Percentiles rank a stretch among this genome's conserved stretches.
These are phyloP conservation scores for Eleusine coracana DNA, from an alignment of 176 grass and related monocot species.

Conservation along the genomic window DNA sequence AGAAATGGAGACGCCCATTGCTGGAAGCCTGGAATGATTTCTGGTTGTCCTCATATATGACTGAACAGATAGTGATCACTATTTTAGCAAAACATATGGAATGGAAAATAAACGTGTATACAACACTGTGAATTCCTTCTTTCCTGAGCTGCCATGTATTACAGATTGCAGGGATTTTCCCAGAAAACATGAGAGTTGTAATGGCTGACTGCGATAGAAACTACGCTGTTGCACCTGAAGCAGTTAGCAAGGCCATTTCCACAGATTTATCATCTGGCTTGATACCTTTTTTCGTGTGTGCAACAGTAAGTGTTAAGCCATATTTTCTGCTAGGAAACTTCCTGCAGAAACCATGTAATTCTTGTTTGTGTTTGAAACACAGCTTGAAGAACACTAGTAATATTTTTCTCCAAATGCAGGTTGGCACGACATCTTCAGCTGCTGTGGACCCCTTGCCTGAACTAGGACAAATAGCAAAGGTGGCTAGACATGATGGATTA, in stretches of 20 bases:
- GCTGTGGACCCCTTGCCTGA: conserved; percentile 66
- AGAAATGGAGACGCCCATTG: neutral
- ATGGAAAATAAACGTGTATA: neutral
- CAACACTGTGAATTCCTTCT: neutral
- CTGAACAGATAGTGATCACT: neutral
- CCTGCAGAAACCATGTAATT: conserved; percentile 2
- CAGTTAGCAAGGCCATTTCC: conserved; percentile 48
- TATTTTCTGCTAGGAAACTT: conserved; percentile 26
- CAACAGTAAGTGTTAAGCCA: conserved; percentile 57
- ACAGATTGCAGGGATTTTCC: conserved; percentile 79
- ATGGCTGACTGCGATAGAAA: conserved; percentile 47
- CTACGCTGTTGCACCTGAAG: conserved; percentile 55
- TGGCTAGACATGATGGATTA: conserved; percentile 23
- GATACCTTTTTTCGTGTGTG: conserved; percentile 78
- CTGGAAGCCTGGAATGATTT: neutral
- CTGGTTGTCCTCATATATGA: neutral
- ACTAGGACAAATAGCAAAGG: conserved; percentile 70
- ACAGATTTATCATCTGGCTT: conserved; percentile 60
- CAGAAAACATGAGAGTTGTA: conserved; percentile 62
- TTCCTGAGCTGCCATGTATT: conserved; percentile 25
- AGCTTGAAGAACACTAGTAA: neutral
- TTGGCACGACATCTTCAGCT: conserved; percentile 78
- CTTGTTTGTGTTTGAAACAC: neutral
- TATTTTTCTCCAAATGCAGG: conserved; percentile 45
- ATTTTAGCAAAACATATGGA: neutral